These are phyloP conservation scores for Lentinula aciculospora DNA, from an alignment of 768 basidiomycete species.

Conservation along the genomic window DNA sequence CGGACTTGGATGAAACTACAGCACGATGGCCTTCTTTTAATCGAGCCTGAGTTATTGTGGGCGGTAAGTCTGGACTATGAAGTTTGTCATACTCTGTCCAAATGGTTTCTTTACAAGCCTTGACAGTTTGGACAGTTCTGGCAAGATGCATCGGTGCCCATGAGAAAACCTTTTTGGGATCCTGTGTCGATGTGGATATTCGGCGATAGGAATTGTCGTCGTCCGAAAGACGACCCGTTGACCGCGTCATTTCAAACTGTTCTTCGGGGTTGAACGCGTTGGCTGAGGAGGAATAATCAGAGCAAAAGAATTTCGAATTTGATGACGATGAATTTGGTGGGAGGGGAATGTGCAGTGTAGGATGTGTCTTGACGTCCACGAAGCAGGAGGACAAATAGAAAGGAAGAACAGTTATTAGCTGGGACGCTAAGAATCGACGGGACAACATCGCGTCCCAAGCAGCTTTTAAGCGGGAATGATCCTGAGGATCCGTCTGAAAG, in stretches of 20 bases:
- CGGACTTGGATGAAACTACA: slow-evolving; percentile 14
- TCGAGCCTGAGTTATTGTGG: slow-evolving; percentile 29
- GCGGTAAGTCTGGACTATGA: slow-evolving; percentile 32
- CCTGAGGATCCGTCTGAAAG: slow-evolving; percentile 38
- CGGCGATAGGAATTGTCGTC: slow-evolving; percentile 12
- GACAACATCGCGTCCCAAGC: slow-evolving; percentile 69
- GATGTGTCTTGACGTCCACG: slow-evolving; percentile 42
- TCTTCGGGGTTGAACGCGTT: slow-evolving; percentile 22
- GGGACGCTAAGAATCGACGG: slow-evolving; percentile 47
- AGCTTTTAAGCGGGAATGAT: slow-evolving; percentile 54
- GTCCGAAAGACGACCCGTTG: slow-evolving; percentile 10
- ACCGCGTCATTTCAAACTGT: slow-evolving; percentile 23
- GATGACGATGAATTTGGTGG: slow-evolving; percentile 40
- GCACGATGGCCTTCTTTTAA: slow-evolving; percentile 17
- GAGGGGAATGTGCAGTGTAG: slow-evolving; percentile 45
- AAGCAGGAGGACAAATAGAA: slow-evolving; percentile 63
- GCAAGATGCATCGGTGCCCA: slow-evolving; percentile 66
- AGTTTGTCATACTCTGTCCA: slow-evolving; percentile 57
- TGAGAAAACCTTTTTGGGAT: slow-evolving; percentile 24
- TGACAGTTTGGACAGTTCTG: slow-evolving; percentile 48
- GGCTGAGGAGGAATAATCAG: slow-evolving; percentile 13
- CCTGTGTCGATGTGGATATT: slow-evolving; percentile 16
- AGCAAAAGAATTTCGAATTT: neutral
- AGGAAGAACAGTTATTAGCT: slow-evolving; percentile 53
- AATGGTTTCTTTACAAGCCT: slow-evolving; percentile 65